These are phyloP conservation scores for Stephanodiscus triporus DNA, from an alignment of 108 stramenopile species.

Conservation along the genomic window DNA sequence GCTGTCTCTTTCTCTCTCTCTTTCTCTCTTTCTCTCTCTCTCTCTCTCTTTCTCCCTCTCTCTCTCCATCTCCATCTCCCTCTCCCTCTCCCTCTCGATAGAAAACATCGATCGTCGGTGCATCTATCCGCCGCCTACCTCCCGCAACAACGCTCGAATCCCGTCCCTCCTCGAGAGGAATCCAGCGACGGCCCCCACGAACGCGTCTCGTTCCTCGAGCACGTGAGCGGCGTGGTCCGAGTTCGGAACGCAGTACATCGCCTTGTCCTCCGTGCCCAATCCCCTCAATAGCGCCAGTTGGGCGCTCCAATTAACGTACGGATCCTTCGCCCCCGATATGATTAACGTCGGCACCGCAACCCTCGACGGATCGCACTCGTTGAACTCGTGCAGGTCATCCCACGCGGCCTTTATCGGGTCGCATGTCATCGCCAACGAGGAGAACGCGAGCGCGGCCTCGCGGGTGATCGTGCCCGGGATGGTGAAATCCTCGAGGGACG, in stretches of 20 bases:
- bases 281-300: constrained; percentile 70
- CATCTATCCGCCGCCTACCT: background rate
- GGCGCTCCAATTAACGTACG: constrained; percentile 68
- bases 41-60: background rate
- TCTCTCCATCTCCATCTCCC: background rate
- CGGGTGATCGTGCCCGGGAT: constrained; percentile 79
- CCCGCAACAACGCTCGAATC: background rate
- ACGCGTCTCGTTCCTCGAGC: constrained; percentile 44
- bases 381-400: constrained; percentile 85
- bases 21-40: background rate
- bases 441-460: constrained; percentile 70
- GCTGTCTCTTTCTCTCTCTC: too few relatives aligned
- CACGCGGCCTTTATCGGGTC: constrained; percentile 87
- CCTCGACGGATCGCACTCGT: constrained; percentile 76
- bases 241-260: constrained; percentile 30
- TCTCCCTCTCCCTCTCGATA: background rate
- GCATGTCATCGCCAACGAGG: constrained; percentile 65
- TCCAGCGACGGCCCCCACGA: constrained; percentile 37
- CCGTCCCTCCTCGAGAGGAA: constrained; percentile 42
- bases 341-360: constrained; percentile 79
- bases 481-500: constrained; percentile 87
- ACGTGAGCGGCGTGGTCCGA: constrained; percentile 50
- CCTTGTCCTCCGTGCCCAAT: constrained; percentile 55
- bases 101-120: background rate
- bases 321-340: constrained; percentile 75